Base-by-base conservation (phyloP, 805 yeast genomes). In the Sugiyamaella qingdaonensis region DNA sequence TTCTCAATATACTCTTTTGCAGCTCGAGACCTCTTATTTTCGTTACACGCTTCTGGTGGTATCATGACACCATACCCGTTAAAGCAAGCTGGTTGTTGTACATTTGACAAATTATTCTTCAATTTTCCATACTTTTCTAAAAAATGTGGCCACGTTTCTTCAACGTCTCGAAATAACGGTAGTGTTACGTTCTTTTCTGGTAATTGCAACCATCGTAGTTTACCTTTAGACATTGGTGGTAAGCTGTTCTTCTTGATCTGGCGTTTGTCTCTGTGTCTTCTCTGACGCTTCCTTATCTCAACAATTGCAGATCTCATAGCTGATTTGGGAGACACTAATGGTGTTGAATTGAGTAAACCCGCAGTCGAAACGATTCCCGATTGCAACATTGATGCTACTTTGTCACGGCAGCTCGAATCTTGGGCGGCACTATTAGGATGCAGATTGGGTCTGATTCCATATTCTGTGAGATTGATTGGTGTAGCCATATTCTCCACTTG, bases 31-130 rank as follows among this genome's bases (percentile, higher is more conserved):
- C 56, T 1, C 66, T 44, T 50, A 21, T 50, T 58, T 59, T 85
- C 90, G 45, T 75, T 67, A 58, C 75, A 75, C 44, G 80, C 72
- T 19, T 76, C 80, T 0, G 92, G 92, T 0, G 91, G 82, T 29
- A 74, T 72, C 69, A 84, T 71, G 49, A 80, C 68, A 2, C 80
- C 79, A 3, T 68, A 64, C 5, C 66, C 70, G 18, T 70, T 63
- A 53, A 81, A 73, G 56, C 84, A 78, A 0, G 76, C 67, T 0
- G 92, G 92, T 49, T 81, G 70, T 1, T 77, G 74, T 2, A 83
- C 77, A 16, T 69, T 70, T 2, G 56, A 49, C 33, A 56, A 48
- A 37, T 60, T 46, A 36, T 24, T 36, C 19, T 37, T 49, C 18
- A 55, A 46, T 39, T 43, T 43, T 2, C 51, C 49, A 32, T 58